A percentile compares a stretch with the other conserved stretches of the same genome.
phyloP scores from a whole-genome alignment of 257 asterid species.

The Misopates orontium region DNA sequence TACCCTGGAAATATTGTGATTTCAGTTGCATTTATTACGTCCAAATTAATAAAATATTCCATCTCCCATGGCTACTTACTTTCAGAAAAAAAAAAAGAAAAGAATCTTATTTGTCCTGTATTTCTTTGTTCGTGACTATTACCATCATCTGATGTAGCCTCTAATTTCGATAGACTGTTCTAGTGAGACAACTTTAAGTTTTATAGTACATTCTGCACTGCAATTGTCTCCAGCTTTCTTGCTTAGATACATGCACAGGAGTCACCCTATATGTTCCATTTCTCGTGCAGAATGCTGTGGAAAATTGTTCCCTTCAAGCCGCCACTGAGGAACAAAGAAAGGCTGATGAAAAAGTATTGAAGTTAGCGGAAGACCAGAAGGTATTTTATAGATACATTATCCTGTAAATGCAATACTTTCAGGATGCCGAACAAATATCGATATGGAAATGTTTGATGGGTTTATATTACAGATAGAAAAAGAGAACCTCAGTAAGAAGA shows the following conservation, averaged over 20 bases:
- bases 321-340: constrained; percentile 69
- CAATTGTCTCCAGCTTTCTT: constrained; percentile 14
- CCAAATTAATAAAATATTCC: background rate
- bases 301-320: constrained; percentile 59
- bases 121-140: constrained; percentile 5
- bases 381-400: constrained; percentile 39
- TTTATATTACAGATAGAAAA: constrained; percentile 71
- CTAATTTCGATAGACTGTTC: constrained; percentile 2
- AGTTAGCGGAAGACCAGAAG: constrained; percentile 84
- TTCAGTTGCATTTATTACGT: constrained; percentile 1
- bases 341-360: constrained; percentile 63
- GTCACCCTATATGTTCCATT: constrained; percentile 17
- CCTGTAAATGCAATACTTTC: constrained; percentile 26
- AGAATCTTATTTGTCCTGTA: background rate
- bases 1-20: constrained; percentile 8
- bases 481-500: constrained; percentile 68
- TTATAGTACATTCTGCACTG: constrained; percentile 17
- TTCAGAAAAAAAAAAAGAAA: constrained; percentile 3
- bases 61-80: constrained; percentile 4
- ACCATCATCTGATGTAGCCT: too few relatives aligned
- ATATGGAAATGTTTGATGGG: constrained; percentile 20
- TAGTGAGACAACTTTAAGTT: constrained; percentile 11
- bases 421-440: constrained; percentile 9
- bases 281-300: constrained; percentile 66
- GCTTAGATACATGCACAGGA: constrained; percentile 9